Conservation (phyloP, 2,329 filamentous ascomycete genomes). For the Didymella sp. region DNA sequence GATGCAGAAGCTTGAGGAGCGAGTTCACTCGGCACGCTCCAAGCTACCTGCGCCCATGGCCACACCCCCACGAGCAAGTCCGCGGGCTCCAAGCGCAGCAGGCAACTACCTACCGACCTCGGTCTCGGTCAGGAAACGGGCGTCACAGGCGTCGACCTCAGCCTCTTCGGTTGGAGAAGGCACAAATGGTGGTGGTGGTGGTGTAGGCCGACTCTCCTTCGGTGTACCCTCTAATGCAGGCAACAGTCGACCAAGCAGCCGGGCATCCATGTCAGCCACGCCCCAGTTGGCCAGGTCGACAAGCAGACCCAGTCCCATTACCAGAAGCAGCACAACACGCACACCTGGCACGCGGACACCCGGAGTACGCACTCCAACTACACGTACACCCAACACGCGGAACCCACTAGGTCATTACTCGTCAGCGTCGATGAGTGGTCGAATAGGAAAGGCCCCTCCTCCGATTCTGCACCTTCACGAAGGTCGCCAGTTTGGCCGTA, state of each 20-base stretch:
- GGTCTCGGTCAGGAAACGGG: constrained; percentile 71
- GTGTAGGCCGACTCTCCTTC: constrained; percentile 59
- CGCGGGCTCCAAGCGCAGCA: constrained; percentile 63
- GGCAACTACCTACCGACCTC: constrained; percentile 60
- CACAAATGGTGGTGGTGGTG: constrained; percentile 39
- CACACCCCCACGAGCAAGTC: constrained; percentile 82
- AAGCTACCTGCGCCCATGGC: constrained; percentile 83
- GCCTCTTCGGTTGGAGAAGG: constrained; percentile 43
- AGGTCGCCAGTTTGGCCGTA: constrained; percentile 51
- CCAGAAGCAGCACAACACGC: constrained; percentile 68
- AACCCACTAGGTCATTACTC: constrained; percentile 68
- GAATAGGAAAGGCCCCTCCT: constrained; percentile 48
- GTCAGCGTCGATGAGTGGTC: constrained; percentile 55
- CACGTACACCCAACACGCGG: constrained; percentile 61
- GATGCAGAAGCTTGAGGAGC: constrained; percentile 94
- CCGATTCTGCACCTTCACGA: constrained; percentile 59
- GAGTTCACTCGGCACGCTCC: constrained; percentile 88
- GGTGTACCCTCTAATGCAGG: constrained; percentile 48
- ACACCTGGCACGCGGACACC: constrained; percentile 58
- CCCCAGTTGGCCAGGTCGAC: constrained; percentile 14
- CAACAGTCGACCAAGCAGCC: constrained; percentile 73
- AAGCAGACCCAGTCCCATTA: constrained; percentile 58
- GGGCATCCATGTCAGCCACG: constrained; percentile 57
- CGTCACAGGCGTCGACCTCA: constrained; percentile 59
- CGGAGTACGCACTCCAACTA: constrained; percentile 62